These are phyloP conservation scores for Aspergillus fumigatus DNA, from an alignment of 2,329 filamentous ascomycete genomes.

Conservation along the genomic window DNA sequence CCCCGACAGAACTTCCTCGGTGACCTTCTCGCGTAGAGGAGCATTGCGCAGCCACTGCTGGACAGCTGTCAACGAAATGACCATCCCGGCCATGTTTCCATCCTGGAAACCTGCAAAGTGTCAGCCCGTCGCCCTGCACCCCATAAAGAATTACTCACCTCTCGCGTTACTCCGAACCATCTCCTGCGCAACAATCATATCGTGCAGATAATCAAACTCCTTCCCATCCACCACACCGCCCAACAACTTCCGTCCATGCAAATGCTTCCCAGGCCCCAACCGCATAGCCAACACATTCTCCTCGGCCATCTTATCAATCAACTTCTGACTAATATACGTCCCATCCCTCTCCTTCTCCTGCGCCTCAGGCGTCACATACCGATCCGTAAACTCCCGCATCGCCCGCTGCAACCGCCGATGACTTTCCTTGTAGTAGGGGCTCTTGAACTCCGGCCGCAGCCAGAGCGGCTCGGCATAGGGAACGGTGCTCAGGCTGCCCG, in stretches of 20 bases:
- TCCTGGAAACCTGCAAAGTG: slow-evolving; percentile 63
- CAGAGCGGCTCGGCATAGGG: slow-evolving; percentile 84
- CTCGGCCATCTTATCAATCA: slow-evolving; percentile 75
- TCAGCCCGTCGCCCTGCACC: neutral
- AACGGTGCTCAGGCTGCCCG: slow-evolving; percentile 69
- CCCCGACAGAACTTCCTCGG: slow-evolving; percentile 68
- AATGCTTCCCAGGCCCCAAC: slow-evolving; percentile 74
- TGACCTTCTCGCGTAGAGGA: slow-evolving; percentile 61
- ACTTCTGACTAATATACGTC: slow-evolving; percentile 61
- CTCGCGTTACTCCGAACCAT: slow-evolving; percentile 64
- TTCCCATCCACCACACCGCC: slow-evolving; percentile 68
- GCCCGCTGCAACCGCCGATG: slow-evolving; percentile 66
- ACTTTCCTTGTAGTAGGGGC: slow-evolving; percentile 73
- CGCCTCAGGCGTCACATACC: slow-evolving; percentile 68
- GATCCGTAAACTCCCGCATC: slow-evolving; percentile 68
- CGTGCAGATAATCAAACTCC: slow-evolving; percentile 85
- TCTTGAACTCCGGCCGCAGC: slow-evolving; percentile 71
- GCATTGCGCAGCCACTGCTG: slow-evolving; percentile 71
- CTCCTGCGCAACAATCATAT: slow-evolving; percentile 72
- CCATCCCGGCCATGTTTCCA: slow-evolving; percentile 82
- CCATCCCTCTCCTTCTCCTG: slow-evolving; percentile 71
- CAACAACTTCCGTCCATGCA: slow-evolving; percentile 66
- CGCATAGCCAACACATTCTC: slow-evolving; percentile 75
- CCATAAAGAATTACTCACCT: slow-evolving; percentile 30
- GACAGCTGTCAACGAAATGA: slow-evolving; percentile 73